A percentile compares a stretch with the other conserved stretches of the same genome.
Evolutionary conservation across 192 early-diverging fungal species (phyloP).

Genomic region (Phycomyces blakesleeanus): DNA sequence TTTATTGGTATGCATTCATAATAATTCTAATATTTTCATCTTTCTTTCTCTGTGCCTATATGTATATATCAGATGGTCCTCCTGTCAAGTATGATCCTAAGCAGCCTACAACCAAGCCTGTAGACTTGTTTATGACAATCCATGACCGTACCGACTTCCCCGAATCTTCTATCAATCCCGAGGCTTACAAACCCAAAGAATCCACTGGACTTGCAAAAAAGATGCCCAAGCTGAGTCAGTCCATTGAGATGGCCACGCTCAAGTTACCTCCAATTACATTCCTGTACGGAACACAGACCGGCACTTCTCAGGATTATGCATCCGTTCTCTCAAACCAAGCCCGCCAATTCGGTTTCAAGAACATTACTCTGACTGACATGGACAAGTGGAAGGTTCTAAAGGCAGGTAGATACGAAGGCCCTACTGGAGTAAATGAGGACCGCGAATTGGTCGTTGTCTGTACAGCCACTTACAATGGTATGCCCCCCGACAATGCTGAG

Average conservation of each 20-base stretch:
- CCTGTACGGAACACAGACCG: constrained; percentile 54
- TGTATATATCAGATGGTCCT: constrained; percentile 21
- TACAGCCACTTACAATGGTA: constrained; percentile 35
- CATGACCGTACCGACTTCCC: constrained; percentile 31
- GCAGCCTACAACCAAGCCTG: constrained; percentile 32
- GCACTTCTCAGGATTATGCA: constrained; percentile 50
- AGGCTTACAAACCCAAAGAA: not conserved
- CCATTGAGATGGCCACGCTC: not conserved
- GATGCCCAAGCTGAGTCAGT: not conserved
- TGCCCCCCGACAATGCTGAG: constrained; percentile 50
- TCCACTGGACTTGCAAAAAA: not conserved
- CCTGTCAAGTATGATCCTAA: constrained; percentile 27
- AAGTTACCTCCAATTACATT: constrained; percentile 39
- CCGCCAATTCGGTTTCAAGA: constrained; percentile 37
- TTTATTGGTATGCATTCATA: not conserved
- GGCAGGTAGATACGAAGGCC: constrained; percentile 13
- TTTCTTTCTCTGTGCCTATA: too few relatives aligned
- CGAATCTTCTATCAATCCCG: constrained; percentile 14
- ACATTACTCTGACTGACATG: constrained; percentile 22
- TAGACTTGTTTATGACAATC: constrained; percentile 30
- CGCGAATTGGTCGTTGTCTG: constrained; percentile 28
- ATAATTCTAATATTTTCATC: not conserved
- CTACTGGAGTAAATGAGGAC: not conserved
- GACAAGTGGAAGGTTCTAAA: constrained; percentile 41
- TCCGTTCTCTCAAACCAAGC: constrained; percentile 35